These are phyloP conservation scores for Colletotrichum sp. DNA, from an alignment of 2,329 filamentous ascomycete species.

Conservation along the genomic window DNA sequence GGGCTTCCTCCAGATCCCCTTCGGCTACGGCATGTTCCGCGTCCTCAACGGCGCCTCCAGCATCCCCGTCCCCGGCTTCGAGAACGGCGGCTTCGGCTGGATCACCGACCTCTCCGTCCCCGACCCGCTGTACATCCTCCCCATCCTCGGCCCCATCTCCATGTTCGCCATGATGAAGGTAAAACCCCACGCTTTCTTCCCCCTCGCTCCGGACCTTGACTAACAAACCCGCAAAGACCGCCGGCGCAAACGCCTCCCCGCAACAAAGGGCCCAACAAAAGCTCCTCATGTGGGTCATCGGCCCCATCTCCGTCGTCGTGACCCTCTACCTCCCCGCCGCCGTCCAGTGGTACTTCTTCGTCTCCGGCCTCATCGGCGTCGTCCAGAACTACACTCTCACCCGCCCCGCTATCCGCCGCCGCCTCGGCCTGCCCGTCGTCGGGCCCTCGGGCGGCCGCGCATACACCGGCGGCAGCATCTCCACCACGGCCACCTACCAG, in stretches of 20 bases:
- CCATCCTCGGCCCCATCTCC: constrained; percentile 60
- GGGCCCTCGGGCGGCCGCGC: background rate
- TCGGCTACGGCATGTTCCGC: constrained; percentile 83
- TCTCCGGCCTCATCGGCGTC: constrained; percentile 34
- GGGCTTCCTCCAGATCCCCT: constrained; percentile 57
- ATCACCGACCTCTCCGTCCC: constrained; percentile 75
- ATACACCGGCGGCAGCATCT: constrained; percentile 15
- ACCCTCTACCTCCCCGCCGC: constrained; percentile 53
- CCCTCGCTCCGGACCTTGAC: too few relatives aligned
- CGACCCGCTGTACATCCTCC: constrained; percentile 82
- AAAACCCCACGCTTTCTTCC: too few relatives aligned
- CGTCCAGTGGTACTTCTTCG: constrained; percentile 54
- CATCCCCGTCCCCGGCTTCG: constrained; percentile 81
- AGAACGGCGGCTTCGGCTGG: constrained; percentile 76
- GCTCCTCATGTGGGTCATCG: constrained; percentile 47
- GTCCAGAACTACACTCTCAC: constrained; percentile 41
- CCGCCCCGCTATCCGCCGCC: constrained; percentile 42
- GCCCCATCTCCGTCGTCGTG: constrained; percentile 46
- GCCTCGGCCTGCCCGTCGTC: constrained; percentile 40
- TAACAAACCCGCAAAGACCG: constrained; percentile 20
- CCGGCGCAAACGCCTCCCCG: constrained; percentile 26
- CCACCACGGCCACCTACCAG: constrained; percentile 31
- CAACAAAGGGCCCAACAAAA: constrained; percentile 42
- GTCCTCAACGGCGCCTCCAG: constrained; percentile 74
- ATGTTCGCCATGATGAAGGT: constrained; percentile 64